phyloP scores from a whole-genome alignment of 345 rosid species.

The Eucalyptus albens region DNA sequence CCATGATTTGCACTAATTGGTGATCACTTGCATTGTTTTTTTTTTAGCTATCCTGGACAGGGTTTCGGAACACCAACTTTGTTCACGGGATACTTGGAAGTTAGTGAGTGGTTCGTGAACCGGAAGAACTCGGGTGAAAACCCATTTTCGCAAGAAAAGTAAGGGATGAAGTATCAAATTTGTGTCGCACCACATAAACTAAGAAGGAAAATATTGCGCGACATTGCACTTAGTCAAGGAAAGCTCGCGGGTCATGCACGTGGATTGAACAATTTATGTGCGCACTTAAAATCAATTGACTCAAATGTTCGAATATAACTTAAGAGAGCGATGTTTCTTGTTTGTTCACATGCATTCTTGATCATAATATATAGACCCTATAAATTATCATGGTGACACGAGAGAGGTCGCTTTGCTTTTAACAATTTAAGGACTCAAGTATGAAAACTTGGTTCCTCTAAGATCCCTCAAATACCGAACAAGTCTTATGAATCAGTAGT shows the following conservation, averaged over 20 bases:
- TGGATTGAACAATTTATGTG: background rate
- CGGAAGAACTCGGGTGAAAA: background rate
- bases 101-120: background rate
- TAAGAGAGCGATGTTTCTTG: background rate
- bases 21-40: background rate
- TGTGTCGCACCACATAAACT: background rate
- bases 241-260: background rate
- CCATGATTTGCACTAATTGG: background rate
- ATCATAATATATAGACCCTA: background rate
- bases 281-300: background rate
- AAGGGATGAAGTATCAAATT: background rate
- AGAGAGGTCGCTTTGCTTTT: background rate
- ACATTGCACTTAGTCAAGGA: background rate
- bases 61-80: background rate
- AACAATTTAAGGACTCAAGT: rapidly evolving
- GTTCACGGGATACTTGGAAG: background rate
- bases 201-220: background rate
- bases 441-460: rapidly evolving
- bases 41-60: background rate
- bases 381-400: background rate
- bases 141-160: background rate
- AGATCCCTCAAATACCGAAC: background rate
- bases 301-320: background rate
- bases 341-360: background rate
- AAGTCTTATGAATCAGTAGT: background rate